Evolutionary conservation across 306 rosid genomes (phyloP).

Genomic region (Canavalia ensiformis): DNA sequence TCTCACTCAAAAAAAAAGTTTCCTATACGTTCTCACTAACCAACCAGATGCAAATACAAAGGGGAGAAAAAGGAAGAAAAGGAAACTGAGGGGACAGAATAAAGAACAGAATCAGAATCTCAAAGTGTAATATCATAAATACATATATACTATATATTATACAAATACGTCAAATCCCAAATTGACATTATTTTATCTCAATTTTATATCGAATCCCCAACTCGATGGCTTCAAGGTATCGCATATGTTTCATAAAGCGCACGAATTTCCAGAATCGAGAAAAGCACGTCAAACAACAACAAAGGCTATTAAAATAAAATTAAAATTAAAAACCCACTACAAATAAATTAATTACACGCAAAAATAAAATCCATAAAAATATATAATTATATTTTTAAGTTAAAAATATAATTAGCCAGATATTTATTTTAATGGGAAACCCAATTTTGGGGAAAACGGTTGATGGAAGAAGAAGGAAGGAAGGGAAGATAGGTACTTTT

Average conservation of each 20-base stretch:
- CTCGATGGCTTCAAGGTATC: constrained; percentile 48
- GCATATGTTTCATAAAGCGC: constrained; percentile 34
- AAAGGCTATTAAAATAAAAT: neutral
- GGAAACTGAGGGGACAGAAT: constrained; percentile 18
- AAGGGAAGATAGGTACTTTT: constrained; percentile 60
- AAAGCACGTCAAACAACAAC: constrained; percentile 41
- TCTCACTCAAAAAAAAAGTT: neutral
- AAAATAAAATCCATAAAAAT: neutral
- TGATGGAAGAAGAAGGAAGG: neutral
- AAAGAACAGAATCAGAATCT: constrained; percentile 42
- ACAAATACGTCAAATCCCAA: constrained; percentile 35
- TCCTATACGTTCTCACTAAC: constrained; percentile 19
- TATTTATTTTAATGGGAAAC: neutral
- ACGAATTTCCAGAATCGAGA: constrained; percentile 41
- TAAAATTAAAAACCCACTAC: neutral
- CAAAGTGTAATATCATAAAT: neutral
- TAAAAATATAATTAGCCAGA: neutral
- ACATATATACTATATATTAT: neutral
- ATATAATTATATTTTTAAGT: too few relatives aligned
- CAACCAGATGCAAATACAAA: constrained; percentile 40
- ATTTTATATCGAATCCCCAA: constrained; percentile 41
- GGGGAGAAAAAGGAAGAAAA: neutral
- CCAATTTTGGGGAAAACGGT: neutral
- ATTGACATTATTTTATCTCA: constrained; percentile 42
- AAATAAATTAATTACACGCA: constrained; percentile 10